Conservation (phyloP, 2,329 filamentous ascomycete species). For the Diaporthe vexans region DNA sequence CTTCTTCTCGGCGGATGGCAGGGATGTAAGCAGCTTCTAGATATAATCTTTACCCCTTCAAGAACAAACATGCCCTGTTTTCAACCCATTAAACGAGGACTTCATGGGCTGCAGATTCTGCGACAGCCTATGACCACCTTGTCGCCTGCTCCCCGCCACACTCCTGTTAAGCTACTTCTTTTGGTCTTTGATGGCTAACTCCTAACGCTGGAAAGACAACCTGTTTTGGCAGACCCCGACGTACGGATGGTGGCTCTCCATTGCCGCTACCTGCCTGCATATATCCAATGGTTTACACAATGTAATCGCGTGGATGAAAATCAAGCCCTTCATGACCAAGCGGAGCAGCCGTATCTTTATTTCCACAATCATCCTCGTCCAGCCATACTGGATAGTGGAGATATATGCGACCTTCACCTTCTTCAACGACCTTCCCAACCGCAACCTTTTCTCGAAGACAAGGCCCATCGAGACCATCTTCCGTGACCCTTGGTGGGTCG, state of each 20-base stretch:
- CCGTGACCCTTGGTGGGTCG: conserved; percentile 77
- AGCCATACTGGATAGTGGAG: conserved; percentile 76
- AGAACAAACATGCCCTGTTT: no score
- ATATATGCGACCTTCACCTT: conserved; percentile 76
- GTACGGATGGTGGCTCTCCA: conserved; percentile 75
- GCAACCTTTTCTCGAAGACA: conserved; percentile 32
- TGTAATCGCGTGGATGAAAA: conserved; percentile 77
- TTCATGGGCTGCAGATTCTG: no score
- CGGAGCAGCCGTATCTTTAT: conserved; percentile 69
- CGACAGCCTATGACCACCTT: no score
- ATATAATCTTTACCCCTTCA: no score
- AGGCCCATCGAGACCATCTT: conserved; percentile 36
- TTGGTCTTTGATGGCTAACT: no score
- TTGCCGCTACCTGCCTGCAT: conserved; percentile 72
- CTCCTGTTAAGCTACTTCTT: no score
- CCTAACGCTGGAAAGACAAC: conserved; percentile 11
- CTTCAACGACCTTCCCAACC: conserved; percentile 54
- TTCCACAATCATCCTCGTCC: conserved; percentile 68
- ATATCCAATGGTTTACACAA: conserved; percentile 76
- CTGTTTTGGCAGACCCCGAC: conserved; percentile 51
- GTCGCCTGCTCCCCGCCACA: no score
- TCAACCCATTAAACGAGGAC: no score
- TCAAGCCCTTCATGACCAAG: conserved; percentile 69
- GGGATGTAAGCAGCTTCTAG: conserved; percentile 47
- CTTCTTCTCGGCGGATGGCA: conserved; percentile 43